phyloP scores from a whole-genome alignment of 257 asterid species.

The Pogostemon cablin region DNA sequence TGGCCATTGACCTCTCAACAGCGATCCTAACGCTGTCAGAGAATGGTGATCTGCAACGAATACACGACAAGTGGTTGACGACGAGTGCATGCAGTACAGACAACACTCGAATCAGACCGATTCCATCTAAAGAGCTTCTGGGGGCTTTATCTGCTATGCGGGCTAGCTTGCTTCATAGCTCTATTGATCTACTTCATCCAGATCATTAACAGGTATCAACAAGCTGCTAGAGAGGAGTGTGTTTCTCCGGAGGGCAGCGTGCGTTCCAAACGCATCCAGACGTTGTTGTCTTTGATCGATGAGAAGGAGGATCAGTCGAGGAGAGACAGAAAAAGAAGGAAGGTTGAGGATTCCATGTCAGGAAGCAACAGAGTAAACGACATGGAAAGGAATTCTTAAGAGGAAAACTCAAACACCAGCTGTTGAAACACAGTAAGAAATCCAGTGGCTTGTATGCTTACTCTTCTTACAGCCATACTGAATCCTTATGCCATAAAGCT shows the following conservation, averaged over 20 bases:
- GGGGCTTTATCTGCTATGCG: conserved; percentile 77
- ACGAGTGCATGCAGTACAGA: conserved; percentile 53
- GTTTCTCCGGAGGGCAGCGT: conserved; percentile 41
- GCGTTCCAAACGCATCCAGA: conserved; percentile 58
- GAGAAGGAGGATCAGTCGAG: conserved; percentile 62
- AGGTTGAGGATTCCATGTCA: conserved; percentile 49
- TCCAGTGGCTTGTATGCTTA: not conserved
- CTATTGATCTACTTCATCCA: conserved; percentile 58
- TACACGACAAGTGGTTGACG: conserved; percentile 94
- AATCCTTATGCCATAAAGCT: not conserved
- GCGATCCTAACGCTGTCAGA: conserved; percentile 78
- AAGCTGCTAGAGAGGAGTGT: conserved; percentile 34
- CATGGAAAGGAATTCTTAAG: conserved; percentile 39
- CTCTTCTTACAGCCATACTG: not conserved
- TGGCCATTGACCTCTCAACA: conserved; percentile 63
- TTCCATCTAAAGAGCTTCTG: conserved; percentile 75
- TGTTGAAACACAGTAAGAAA: not conserved
- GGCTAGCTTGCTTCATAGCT: conserved; percentile 73
- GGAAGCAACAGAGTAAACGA: conserved; percentile 37
- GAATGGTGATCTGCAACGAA: conserved; percentile 90
- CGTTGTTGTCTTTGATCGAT: conserved; percentile 63
- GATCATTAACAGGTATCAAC: conserved; percentile 49
- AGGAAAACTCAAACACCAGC: conserved; percentile 9
- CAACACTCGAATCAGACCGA: conserved; percentile 57
- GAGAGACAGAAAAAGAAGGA: conserved; percentile 63